phyloP scores from a whole-genome alignment of 345 rosid genomes.

The Geranium rotundifolium region DNA sequence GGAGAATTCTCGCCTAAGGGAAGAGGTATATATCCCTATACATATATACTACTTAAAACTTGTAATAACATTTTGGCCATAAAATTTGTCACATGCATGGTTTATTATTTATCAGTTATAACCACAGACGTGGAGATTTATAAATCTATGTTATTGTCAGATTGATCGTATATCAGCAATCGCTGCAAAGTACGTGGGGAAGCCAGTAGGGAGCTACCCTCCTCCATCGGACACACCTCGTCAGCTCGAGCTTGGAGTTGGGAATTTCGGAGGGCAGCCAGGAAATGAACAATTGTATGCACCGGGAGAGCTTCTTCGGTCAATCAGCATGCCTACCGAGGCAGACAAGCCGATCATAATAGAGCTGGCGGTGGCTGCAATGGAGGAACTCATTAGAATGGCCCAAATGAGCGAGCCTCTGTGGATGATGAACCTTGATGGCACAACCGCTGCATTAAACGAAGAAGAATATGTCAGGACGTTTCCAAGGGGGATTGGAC shows the following conservation, averaged over 20 bases:
- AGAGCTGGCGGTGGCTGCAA: constrained; percentile 75
- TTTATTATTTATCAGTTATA: neutral
- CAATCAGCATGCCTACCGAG: constrained; percentile 41
- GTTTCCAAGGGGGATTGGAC: constrained; percentile 52
- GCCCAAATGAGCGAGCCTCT: constrained; percentile 68
- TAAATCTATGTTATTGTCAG: constrained; percentile 17
- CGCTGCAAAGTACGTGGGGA: constrained; percentile 93
- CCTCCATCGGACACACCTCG: constrained; percentile 53
- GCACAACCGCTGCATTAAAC: constrained; percentile 26
- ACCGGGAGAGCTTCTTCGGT: constrained; percentile 61
- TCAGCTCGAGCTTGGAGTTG: constrained; percentile 58
- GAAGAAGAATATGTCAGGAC: constrained; percentile 56
- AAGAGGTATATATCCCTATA: no score
- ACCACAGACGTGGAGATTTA: neutral
- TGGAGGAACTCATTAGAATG: constrained; percentile 80
- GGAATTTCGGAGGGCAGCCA: constrained; percentile 32
- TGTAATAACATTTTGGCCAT: neutral
- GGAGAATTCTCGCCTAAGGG: constrained; percentile 77
- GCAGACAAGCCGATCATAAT: constrained; percentile 56
- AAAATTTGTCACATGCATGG: no score
- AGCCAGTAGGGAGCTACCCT: constrained; percentile 71
- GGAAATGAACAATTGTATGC: constrained; percentile 51
- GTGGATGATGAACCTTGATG: constrained; percentile 54
- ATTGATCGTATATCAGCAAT: constrained; percentile 81
- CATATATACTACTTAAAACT: neutral